phyloP scores from a whole-genome alignment of 441 rosid genomes.

The Erodium chrysanthum region DNA sequence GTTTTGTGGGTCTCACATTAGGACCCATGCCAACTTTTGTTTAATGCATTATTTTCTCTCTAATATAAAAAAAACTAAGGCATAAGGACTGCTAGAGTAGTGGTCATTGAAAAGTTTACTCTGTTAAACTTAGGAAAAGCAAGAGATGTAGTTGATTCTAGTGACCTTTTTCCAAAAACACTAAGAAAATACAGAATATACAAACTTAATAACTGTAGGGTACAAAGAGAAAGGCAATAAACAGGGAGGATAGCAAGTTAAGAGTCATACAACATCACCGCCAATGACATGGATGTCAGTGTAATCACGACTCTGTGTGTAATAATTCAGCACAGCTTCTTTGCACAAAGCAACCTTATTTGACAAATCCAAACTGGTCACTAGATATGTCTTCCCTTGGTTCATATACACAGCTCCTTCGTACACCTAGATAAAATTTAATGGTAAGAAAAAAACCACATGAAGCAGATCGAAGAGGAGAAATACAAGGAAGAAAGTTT shows the following conservation, averaged over 20 bases:
- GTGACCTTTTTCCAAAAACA: neutral
- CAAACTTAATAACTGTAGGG: neutral
- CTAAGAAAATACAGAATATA: constrained; percentile 8
- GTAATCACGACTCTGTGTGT: constrained; percentile 70
- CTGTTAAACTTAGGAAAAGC: neutral
- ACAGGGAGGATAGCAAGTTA: neutral
- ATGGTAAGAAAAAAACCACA: neutral
- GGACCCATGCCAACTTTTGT: too few relatives aligned
- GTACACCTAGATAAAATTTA: constrained; percentile 38
- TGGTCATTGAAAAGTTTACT: neutral
- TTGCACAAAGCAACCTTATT: constrained; percentile 65
- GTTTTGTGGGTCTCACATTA: too few relatives aligned
- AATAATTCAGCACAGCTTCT: constrained; percentile 56
- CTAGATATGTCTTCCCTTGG: constrained; percentile 81
- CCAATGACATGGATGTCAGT: constrained; percentile 69
- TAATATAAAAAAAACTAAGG: too few relatives aligned
- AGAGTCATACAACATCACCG: constrained; percentile 52
- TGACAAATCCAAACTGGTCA: constrained; percentile 47
- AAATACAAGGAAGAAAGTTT: neutral
- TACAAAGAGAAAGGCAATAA: constrained; percentile 6
- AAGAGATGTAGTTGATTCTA: neutral
- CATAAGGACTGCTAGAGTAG: neutral
- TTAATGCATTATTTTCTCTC: too few relatives aligned
- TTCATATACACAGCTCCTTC: constrained; percentile 86
- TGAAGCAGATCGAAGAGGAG: neutral